Percentiles rank a stretch among this genome's conserved stretches.
These are phyloP conservation scores for Phytophthora lateralis DNA, from an alignment of 352 stramenopile species.

Conservation along the genomic window DNA sequence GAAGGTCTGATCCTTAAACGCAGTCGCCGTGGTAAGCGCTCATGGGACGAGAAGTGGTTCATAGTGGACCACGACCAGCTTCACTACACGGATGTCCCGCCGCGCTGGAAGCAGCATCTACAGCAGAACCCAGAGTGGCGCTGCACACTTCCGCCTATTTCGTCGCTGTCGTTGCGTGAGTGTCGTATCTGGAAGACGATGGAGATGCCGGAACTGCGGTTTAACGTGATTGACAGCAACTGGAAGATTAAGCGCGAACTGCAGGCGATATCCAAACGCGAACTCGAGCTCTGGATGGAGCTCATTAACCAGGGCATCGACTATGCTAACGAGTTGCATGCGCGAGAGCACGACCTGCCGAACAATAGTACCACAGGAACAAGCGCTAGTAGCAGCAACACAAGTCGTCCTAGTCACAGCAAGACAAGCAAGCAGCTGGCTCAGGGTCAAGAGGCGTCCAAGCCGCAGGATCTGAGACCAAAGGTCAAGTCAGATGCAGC, in stretches of 20 bases:
- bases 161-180: constrained; percentile 65
- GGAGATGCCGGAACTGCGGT: constrained; percentile 83
- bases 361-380: constrained; percentile 47
- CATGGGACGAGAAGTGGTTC: constrained; percentile 76
- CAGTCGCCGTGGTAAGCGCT: constrained; percentile 70
- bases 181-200: constrained; percentile 89
- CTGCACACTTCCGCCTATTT: constrained; percentile 45
- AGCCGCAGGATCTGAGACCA: constrained; percentile 19
- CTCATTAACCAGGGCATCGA: constrained; percentile 80
- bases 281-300: constrained; percentile 76
- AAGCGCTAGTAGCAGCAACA: constrained; percentile 36
- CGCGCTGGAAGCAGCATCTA: constrained; percentile 36
- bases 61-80: constrained; percentile 71
- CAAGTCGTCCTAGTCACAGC: constrained; percentile 34
- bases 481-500: constrained; percentile 25
- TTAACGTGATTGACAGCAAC: constrained; percentile 75
- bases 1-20: constrained; percentile 75
- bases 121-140: constrained; percentile 34
- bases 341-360: constrained; percentile 35
- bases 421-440: constrained; percentile 21
- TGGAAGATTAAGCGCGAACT: constrained; percentile 88
- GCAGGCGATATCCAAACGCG: constrained; percentile 57
- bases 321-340: constrained; percentile 64
- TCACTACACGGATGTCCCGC: constrained; percentile 66
- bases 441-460: constrained; percentile 14